A percentile compares a stretch with the other conserved stretches of the same genome.
phyloP scores from a whole-genome alignment of 2,329 filamentous ascomycete species.

The Colletotrichum zoysiae region DNA sequence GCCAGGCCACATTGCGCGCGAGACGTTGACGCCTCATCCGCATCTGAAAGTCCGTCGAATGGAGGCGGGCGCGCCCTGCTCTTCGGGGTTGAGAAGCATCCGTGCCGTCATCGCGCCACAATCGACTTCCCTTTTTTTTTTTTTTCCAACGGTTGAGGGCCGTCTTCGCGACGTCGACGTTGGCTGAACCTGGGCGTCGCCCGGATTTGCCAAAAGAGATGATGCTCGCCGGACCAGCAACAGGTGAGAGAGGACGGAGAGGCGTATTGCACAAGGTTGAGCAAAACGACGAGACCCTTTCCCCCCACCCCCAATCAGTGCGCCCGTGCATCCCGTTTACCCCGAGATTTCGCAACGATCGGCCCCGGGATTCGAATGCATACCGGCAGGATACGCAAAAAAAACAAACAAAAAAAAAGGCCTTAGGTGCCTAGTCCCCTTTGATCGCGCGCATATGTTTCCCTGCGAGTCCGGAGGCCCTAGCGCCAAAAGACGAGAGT shows the following conservation, averaged over 20 bases:
- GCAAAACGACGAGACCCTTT: background rate
- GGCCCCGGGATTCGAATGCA: slow-evolving; percentile 17
- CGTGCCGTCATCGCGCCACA: background rate
- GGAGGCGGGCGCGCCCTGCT: background rate
- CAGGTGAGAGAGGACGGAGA: background rate
- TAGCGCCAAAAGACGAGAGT: background rate
- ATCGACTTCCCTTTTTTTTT: background rate
- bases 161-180: background rate
- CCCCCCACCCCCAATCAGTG: slow-evolving; percentile 13
- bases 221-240: background rate
- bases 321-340: background rate
- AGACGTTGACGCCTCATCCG: background rate
- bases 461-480: slow-evolving; percentile 6
- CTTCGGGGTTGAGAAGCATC: background rate
- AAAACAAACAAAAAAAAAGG: too few relatives aligned
- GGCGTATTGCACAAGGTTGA: background rate
- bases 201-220: too few relatives aligned
- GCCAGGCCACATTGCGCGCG: background rate
- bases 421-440: too few relatives aligned
- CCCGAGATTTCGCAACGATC: slow-evolving; percentile 23
- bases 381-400: slow-evolving; percentile 1
- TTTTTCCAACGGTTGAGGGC: too few relatives aligned
- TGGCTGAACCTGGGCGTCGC: background rate
- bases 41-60: background rate
- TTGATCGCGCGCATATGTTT: background rate